A percentile compares a stretch with the other conserved stretches of the same genome.
Evolutionary conservation across 1,284 basidiomycete genomes (phyloP).

Genomic region (Marasmius sp.): DNA sequence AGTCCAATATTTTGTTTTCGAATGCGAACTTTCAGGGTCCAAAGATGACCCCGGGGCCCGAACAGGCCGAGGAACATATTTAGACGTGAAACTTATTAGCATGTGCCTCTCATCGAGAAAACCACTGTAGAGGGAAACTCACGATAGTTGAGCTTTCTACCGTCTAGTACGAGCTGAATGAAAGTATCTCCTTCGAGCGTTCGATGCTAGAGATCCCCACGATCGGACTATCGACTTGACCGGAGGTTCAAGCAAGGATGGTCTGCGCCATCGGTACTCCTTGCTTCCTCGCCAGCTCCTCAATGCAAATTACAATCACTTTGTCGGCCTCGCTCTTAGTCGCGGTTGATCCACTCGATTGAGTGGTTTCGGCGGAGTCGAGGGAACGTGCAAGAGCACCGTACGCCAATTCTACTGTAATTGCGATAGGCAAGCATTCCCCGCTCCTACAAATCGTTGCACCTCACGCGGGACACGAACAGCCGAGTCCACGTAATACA

Average conservation of each 20-base stretch:
- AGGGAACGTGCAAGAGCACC: not conserved
- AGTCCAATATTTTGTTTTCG: not conserved
- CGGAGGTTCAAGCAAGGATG: not conserved
- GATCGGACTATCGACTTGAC: not conserved
- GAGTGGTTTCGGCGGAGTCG: not conserved
- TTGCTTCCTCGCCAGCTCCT: constrained; percentile 3
- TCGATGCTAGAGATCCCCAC: not conserved
- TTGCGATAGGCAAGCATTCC: constrained; percentile 23
- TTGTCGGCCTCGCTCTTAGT: too few species aligned
- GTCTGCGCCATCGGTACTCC: constrained; percentile 5
- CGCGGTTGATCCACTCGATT: too few species aligned
- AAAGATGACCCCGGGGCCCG: not conserved
- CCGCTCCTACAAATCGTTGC: constrained; percentile 16
- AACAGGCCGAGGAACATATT: not conserved
- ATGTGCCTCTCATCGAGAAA: too few species aligned
- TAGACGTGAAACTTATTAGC: too few species aligned
- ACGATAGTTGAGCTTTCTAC: too few species aligned
- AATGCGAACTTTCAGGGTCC: not conserved
- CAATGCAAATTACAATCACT: not conserved
- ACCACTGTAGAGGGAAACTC: too few species aligned
- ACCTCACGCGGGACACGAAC: not conserved
- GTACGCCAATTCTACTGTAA: constrained; percentile 35
- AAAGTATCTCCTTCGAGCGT: not conserved
- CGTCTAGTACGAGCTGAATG: too few species aligned
- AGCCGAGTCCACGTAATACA: not conserved